Evolutionary conservation across 768 basidiomycete genomes (phyloP).

Genomic region (Arthromyces matolae): DNA sequence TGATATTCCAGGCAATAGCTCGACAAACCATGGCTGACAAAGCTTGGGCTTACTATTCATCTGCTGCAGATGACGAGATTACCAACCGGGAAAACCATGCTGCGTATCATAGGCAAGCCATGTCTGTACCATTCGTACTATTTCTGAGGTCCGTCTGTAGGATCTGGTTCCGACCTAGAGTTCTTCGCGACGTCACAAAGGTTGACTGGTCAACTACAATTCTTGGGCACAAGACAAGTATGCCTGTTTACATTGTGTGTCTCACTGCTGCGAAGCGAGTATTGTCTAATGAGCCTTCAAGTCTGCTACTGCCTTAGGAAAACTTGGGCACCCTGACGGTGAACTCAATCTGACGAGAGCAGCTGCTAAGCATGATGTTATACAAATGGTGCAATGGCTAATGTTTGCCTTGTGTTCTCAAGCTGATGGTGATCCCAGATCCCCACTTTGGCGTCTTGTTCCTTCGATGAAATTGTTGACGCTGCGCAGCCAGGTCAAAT

Average conservation of each 20-base stretch:
- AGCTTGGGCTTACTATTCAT: conserved; percentile 96
- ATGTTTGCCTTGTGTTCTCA: neutral
- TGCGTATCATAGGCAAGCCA: conserved; percentile 77
- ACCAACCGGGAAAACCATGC: conserved; percentile 86
- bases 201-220: conserved; percentile 88
- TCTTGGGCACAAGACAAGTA: conserved; percentile 66
- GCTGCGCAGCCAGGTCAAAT: conserved; percentile 74
- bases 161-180: conserved; percentile 88
- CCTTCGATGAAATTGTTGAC: conserved; percentile 94
- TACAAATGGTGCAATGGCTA: conserved; percentile 41
- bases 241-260: conserved; percentile 80
- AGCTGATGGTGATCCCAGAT: conserved; percentile 49
- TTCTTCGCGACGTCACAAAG: conserved; percentile 77
- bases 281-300: neutral
- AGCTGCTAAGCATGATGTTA: conserved; percentile 68
- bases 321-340: conserved; percentile 94
- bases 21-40: conserved; percentile 77
- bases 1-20: conserved; percentile 65
- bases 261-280: no score
- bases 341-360: conserved; percentile 89
- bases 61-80: conserved; percentile 95
- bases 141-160: conserved; percentile 30
- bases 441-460: conserved; percentile 91
- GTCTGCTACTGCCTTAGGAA: conserved; percentile 86
- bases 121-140: no score